Base-by-base conservation (phyloP, 2,329 filamentous ascomycete species). In the Elsinoe fawcettii region DNA sequence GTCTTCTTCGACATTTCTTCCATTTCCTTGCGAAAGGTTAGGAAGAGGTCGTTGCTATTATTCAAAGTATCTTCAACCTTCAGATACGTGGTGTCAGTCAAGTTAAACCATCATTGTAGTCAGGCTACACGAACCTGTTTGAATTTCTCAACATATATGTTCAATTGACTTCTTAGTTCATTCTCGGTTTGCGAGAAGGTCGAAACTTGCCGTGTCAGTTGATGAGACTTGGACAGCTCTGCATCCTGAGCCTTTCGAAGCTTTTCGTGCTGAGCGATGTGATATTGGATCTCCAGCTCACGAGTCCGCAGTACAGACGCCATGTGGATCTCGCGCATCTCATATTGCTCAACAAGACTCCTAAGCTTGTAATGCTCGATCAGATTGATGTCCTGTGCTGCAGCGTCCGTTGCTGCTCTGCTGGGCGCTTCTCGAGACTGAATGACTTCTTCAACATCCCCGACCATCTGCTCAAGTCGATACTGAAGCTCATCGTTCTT, bases 1-100 rank as follows among this genome's bases (percentile, higher is more conserved):
- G 92, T 96, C 76, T 97, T 97, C 76, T 96, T 96, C 0, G 91
- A 96, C 91, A 97, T 97, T 68, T 97, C 93, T 74, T 97, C 93
- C 91, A 97, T 97, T 74, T 97, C 93, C 75, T 96, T 96, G 56
- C 92, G 84, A 74, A 97, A 97, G 0, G 93, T 96, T 64, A 96
- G 77, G 73, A 97, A 97, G 56, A 97, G 78, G 70, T 97, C 93
- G 75, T 97, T 97, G 73, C 90, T 96, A 70, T 96, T 97, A 74
- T 96, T 97, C 54, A 97, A 81, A 36, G 92, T 97, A 74, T 97
- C 93, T 80, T 97, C 92, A 70, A 97, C 92, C 92, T 97, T 77
- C 39, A 54, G 39, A 49, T 36, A 39, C 51, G 23, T 34, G 36
- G 47, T 59, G 57, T 58, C 55, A 53, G 49, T 20, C 46, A 54